Evolutionary conservation across 78 protist species (phyloP).

Genomic region (Polysphondylium violaceum): DNA sequence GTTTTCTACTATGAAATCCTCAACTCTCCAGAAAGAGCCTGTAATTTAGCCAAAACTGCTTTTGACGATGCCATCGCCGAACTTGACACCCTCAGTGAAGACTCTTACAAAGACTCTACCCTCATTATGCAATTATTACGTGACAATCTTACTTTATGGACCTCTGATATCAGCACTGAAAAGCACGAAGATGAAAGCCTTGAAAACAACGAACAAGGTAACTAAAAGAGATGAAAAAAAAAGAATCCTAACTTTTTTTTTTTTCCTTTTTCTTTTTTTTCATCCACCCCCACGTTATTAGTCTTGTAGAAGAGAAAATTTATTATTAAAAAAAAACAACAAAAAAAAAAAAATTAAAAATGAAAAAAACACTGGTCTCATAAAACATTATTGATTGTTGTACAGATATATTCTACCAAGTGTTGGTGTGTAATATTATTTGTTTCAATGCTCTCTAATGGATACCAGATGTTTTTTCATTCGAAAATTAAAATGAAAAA

Average conservation of each 20-base stretch:
- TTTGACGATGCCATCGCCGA: constrained; percentile 97
- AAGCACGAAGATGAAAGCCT: not conserved
- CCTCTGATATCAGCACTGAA: constrained; percentile 68
- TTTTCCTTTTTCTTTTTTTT: too few relatives aligned
- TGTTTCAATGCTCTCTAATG: too few relatives aligned
- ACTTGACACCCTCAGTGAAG: constrained; percentile 97
- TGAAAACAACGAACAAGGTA: constrained; percentile 23
- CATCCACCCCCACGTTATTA: too few relatives aligned
- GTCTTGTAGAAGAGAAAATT: not conserved
- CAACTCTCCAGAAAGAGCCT: constrained; percentile 94
- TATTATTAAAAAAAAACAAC: constrained; percentile 2
- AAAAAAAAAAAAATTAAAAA: constrained; percentile 3
- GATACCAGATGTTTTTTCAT: too few relatives aligned
- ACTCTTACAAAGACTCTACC: constrained; percentile 97
- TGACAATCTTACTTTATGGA: constrained; percentile 99
- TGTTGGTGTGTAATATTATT: too few relatives aligned
- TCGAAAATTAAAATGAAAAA: not conserved
- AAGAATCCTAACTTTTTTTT: too few relatives aligned
- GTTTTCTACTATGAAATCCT: constrained; percentile 99
- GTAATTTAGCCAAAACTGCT: constrained; percentile 95
- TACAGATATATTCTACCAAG: too few relatives aligned
- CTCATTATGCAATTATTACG: constrained; percentile 98
- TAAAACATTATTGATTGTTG: too few relatives aligned
- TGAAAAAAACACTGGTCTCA: not conserved
- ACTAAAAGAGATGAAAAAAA: not conserved